These are phyloP conservation scores for Chaetomiaceae sp. DNA, from an alignment of 2,329 filamentous ascomycete species.

Conservation along the genomic window DNA sequence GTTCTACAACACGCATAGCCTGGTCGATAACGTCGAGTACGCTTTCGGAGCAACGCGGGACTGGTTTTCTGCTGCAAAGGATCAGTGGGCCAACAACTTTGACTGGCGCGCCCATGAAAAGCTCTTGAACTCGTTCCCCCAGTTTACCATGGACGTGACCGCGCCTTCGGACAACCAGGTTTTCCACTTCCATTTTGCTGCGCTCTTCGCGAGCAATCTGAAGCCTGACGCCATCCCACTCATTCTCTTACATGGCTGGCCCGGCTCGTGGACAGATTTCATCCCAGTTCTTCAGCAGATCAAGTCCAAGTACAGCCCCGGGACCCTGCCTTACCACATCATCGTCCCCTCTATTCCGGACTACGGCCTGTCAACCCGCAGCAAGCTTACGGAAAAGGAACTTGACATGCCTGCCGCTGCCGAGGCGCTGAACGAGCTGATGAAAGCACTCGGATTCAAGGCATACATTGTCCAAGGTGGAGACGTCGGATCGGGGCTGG, in stretches of 20 bases:
- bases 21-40: slow-evolving; percentile 3
- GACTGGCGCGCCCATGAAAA: slow-evolving; percentile 16
- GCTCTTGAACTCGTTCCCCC: slow-evolving; percentile 18
- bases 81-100: slow-evolving; percentile 13
- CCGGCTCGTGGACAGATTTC: slow-evolving; percentile 49
- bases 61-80: slow-evolving; percentile 9
- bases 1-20: slow-evolving; percentile 16
- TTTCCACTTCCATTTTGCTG: slow-evolving; percentile 17
- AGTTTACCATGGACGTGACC: slow-evolving; percentile 17
- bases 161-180: slow-evolving; percentile 12
- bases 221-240: slow-evolving; percentile 16
- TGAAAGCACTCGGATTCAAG: slow-evolving; percentile 48
- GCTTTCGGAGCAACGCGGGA: slow-evolving; percentile 13
- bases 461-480: slow-evolving; percentile 53
- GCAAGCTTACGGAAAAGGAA: slow-evolving; percentile 33
- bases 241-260: slow-evolving; percentile 49
- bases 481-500: slow-evolving; percentile 44
- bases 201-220: slow-evolving; percentile 11
- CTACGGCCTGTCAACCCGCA: slow-evolving; percentile 42
- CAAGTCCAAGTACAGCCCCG: slow-evolving; percentile 41
- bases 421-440: slow-evolving; percentile 44
- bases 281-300: slow-evolving; percentile 44
- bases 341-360: slow-evolving; percentile 51
- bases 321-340: slow-evolving; percentile 50
- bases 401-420: slow-evolving; percentile 36